Evolutionary conservation across 1,284 basidiomycete species (phyloP), one percentile per base, ranked within the genome.

Genomic region (Phellopilus nigrolimitatus): DNA sequence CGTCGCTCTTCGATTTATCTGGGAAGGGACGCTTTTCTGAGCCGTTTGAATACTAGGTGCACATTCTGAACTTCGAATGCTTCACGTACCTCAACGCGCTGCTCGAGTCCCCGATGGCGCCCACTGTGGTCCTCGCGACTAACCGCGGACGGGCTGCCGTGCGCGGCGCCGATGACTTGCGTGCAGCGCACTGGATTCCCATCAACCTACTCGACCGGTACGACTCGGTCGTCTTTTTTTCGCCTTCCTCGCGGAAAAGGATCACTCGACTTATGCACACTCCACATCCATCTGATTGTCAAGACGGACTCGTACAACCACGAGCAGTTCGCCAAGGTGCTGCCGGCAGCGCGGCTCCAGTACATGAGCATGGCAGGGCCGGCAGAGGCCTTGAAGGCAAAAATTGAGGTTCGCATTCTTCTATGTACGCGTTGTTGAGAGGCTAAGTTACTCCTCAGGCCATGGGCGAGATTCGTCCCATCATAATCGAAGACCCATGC

Each of bases 1-100:
- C 25, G 28, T 22, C 39, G 17, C 24, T 15, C 15, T n/a, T n/a
- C n/a, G n/a, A n/a, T n/a, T n/a, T n/a, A n/a, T n/a, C n/a, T n/a
- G n/a, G n/a, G n/a, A n/a, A n/a, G n/a, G n/a, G n/a, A n/a, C n/a
- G n/a, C n/a, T n/a, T 30, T 47, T 21, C 44, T 44, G 13, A 19
- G 10, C 21, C 13, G 25, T 27, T 46, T 25, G n/a, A 41, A 10
- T 28, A 43, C 15, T 60, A 95, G 92, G 94, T 98, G 17, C 95
- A 99, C 73, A 98, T 98, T 95, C 84, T 99, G 58, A 95, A 99
- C 69, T 95, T 98, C 65, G 97, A 99, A 68, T 97, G 95, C 69
- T 99, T 98, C 74, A 98, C 95, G 7, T 99, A 97, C 71, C 80
- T 99, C 46, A 99, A 99, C 70, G 88, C 94, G 10, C 81, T 97